Evolutionary conservation across 2,329 filamentous ascomycete genomes (phyloP).

Genomic region (Lasiodiplodia sp.): DNA sequence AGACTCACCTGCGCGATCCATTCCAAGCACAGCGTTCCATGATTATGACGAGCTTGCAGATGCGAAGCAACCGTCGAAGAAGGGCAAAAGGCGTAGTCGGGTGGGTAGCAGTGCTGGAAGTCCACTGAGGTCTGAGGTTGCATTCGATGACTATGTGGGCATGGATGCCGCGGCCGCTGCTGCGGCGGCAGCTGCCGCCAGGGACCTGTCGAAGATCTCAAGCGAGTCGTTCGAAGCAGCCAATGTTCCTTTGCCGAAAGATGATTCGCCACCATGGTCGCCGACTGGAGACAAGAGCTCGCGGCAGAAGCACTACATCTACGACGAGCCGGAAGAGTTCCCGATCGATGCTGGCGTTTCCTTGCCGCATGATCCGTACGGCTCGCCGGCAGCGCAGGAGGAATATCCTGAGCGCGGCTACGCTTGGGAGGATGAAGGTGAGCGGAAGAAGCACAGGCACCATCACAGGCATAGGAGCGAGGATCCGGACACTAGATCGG

Average conservation of each 20-base stretch:
- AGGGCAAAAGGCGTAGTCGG: slow-evolving; percentile 51
- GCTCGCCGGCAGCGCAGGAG: background rate
- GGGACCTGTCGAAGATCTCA: slow-evolving; percentile 1
- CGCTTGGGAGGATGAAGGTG: slow-evolving; percentile 16
- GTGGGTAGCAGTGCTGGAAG: slow-evolving; percentile 41
- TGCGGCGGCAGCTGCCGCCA: background rate
- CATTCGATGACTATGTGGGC: slow-evolving; percentile 53
- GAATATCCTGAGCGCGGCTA: slow-evolving; percentile 21
- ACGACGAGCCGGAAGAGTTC: slow-evolving; percentile 28
- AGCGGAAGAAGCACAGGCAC: slow-evolving; percentile 25
- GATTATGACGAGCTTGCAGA: slow-evolving; percentile 44
- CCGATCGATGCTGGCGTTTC: background rate
- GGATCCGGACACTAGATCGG: slow-evolving; percentile 34
- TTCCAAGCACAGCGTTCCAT: slow-evolving; percentile 45
- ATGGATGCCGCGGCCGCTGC: slow-evolving; percentile 11
- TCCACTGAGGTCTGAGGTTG: slow-evolving; percentile 42
- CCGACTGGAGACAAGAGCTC: slow-evolving; percentile 14
- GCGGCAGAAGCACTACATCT: slow-evolving; percentile 14
- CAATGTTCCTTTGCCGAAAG: slow-evolving; percentile 29
- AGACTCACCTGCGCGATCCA: slow-evolving; percentile 29
- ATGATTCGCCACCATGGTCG: slow-evolving; percentile 5
- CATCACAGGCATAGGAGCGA: slow-evolving; percentile 5
- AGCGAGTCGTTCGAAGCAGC: slow-evolving; percentile 16
- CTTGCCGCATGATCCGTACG: slow-evolving; percentile 10
- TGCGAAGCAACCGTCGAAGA: slow-evolving; percentile 54